Conservation (phyloP, 441 rosid genomes). For the Adansonia gregorii region DNA sequence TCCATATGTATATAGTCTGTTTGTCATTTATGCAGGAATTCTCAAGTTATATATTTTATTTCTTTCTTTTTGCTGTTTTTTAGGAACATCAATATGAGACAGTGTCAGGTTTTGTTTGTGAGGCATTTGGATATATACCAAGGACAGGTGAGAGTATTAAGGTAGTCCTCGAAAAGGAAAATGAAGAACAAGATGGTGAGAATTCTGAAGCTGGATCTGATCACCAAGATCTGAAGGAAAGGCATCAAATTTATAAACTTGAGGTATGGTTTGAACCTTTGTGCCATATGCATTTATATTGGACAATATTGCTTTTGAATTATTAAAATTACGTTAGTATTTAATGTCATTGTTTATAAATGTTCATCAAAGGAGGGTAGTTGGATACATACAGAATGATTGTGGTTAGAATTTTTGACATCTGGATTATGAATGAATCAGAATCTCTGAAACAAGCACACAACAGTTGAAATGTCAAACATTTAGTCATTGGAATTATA, state of each 20-base stretch:
- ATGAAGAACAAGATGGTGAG: conserved; percentile 68
- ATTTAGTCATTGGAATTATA: neutral
- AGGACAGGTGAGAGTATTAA: conserved; percentile 91
- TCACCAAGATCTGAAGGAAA: conserved; percentile 67
- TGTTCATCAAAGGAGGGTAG: neutral
- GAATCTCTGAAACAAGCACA: neutral
- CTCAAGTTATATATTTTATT: neutral
- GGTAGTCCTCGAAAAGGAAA: conserved; percentile 81
- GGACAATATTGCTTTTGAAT: conserved; percentile 4
- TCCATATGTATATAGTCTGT: neutral
- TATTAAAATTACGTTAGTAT: neutral
- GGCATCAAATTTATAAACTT: conserved; percentile 72
- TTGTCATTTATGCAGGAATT: conserved; percentile 17
- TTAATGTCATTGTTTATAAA: conserved; percentile 8
- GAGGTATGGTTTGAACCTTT: conserved; percentile 59
- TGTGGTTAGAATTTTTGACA: neutral
- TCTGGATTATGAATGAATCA: conserved; percentile 11
- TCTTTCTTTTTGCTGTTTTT: conserved; percentile 21
- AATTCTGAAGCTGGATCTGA: conserved; percentile 66
- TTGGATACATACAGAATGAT: neutral
- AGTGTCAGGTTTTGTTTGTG: conserved; percentile 94
- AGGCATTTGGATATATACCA: conserved; percentile 97
- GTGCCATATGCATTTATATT: conserved; percentile 11
- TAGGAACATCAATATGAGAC: conserved; percentile 99
- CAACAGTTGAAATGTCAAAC: conserved; percentile 7